Conservation (phyloP, 345 rosid species). For the Sonneratia caseolaris region DNA sequence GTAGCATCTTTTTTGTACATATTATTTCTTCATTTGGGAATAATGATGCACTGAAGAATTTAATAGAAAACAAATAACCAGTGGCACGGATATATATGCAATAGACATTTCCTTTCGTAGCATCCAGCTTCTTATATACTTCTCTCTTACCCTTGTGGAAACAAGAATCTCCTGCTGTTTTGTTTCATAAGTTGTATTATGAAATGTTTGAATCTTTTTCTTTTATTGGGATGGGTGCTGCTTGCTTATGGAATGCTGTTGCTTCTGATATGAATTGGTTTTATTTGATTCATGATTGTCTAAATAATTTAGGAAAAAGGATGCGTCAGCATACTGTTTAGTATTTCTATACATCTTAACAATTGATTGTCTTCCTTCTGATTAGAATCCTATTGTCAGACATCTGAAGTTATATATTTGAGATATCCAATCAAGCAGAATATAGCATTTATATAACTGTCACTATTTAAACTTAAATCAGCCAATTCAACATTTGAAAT, state of each 20-base stretch:
- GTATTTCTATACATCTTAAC: not conserved
- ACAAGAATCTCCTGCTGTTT: too few species aligned
- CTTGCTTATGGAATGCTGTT: too few species aligned
- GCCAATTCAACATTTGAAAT: not conserved
- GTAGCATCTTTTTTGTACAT: constrained; percentile 19
- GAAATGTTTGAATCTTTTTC: too few species aligned
- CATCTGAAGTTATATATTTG: not conserved
- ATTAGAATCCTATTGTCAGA: not conserved
- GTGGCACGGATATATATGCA: not conserved
- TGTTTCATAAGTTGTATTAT: too few species aligned
- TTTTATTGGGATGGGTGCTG: too few species aligned
- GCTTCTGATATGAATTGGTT: not conserved
- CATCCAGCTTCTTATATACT: not conserved
- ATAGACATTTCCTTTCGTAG: not conserved
- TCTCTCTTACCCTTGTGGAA: too few species aligned
- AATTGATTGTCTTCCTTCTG: not conserved
- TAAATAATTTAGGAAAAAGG: not conserved
- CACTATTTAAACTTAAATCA: not conserved
- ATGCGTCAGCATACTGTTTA: not conserved
- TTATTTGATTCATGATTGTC: not conserved
- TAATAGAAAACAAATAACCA: not conserved
- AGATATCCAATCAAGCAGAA: not conserved
- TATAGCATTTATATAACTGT: not conserved
- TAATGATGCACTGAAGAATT: not conserved
- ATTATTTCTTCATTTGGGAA: not conserved